These are phyloP conservation scores for Neurospora intermedia DNA, from an alignment of 495 filamentous ascomycete genomes.

Conservation along the genomic window DNA sequence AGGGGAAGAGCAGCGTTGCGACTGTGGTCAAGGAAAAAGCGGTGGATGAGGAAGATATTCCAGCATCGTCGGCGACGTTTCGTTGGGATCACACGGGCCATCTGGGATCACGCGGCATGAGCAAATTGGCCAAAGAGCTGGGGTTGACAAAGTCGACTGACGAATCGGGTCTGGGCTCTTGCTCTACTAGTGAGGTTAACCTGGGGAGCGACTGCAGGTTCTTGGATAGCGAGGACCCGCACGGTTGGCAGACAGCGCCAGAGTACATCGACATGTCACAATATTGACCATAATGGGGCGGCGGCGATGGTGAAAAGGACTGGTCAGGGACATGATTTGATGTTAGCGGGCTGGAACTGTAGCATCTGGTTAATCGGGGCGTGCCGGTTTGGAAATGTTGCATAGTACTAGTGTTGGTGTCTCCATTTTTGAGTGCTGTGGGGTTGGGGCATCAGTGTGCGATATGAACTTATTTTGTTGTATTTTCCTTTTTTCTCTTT, in stretches of 20 bases:
- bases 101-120: background rate
- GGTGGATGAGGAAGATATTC: background rate
- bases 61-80: background rate
- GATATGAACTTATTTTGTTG: background rate
- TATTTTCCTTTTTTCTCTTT: background rate
- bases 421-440: background rate
- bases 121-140: conserved; percentile 3
- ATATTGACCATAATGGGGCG: background rate
- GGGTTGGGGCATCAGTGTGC: background rate
- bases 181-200: background rate
- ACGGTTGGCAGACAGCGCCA: conserved; percentile 9
- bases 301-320: background rate
- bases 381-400: background rate
- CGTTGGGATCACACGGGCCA: conserved; percentile 5
- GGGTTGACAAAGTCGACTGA: background rate
- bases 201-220: conserved; percentile 6
- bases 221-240: conserved; percentile 17
- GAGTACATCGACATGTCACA: background rate
- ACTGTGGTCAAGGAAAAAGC: background rate
- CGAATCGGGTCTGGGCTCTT: background rate
- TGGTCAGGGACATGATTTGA: background rate
- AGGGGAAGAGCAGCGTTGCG: background rate
- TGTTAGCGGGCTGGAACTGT: background rate
- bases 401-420: background rate
- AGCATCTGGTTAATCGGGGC: background rate